These are phyloP conservation scores for Linnemannia zychae DNA, from an alignment of 192 early-diverging fungal genomes.

Conservation along the genomic window DNA sequence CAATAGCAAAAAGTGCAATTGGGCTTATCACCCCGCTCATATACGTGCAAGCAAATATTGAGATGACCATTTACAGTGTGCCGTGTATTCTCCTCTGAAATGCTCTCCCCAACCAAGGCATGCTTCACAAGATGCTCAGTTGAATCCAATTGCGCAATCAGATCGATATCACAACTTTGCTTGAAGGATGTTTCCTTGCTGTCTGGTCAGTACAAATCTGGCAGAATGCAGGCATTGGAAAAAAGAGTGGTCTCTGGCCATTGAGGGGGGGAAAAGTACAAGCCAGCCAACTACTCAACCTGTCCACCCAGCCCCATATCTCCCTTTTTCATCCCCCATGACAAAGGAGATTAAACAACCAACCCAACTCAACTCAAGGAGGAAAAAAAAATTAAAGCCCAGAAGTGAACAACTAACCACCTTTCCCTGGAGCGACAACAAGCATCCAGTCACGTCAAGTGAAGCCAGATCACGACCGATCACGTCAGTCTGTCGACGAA, in stretches of 20 bases:
- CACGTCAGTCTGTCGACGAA: conserved; percentile 51
- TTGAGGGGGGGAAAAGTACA: not conserved
- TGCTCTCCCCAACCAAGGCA: not conserved
- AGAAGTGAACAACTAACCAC: conserved; percentile 3
- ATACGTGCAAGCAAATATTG: not conserved
- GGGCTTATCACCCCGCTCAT: not conserved
- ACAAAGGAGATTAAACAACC: not conserved
- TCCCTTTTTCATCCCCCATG: not conserved
- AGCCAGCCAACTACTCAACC: no score
- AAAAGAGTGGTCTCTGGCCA: not conserved
- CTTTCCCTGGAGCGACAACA: not conserved
- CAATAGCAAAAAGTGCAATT: not conserved
- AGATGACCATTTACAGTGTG: not conserved
- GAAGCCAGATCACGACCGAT: conserved; percentile 39
- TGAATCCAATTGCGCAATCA: not conserved
- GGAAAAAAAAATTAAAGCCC: conserved; percentile 11
- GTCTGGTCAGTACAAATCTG: not conserved
- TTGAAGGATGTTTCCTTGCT: not conserved
- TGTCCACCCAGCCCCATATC: no score
- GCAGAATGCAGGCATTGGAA: not conserved
- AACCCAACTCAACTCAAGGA: not conserved
- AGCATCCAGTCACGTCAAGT: conserved; percentile 3
- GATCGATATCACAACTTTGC: not conserved
- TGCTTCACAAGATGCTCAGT: not conserved
- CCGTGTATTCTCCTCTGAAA: not conserved